A percentile compares a stretch with the other conserved stretches of the same genome.
Conservation (phyloP, 2,329 filamentous ascomycete genomes). For the Alternaria sp. region DNA sequence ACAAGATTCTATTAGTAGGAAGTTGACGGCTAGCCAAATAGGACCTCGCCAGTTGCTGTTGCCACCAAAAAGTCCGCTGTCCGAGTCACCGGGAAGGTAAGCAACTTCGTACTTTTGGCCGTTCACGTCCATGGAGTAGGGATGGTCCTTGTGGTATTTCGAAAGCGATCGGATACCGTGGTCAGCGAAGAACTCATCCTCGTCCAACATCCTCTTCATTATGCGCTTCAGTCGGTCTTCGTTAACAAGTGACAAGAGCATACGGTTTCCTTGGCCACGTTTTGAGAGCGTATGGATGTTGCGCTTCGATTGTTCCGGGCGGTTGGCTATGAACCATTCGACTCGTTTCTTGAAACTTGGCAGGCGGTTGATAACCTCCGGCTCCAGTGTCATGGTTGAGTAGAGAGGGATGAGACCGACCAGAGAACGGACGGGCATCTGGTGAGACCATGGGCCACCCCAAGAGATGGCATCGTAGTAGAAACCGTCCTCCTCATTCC, state of each 20-base stretch:
- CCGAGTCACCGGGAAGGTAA: conserved; percentile 95
- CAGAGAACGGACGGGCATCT: conserved; percentile 89
- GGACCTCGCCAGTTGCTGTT: conserved; percentile 98
- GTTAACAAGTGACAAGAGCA: conserved; percentile 89
- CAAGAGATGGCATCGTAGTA: conserved; percentile 99
- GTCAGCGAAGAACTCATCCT: conserved; percentile 89
- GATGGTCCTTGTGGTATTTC: conserved; percentile 88
- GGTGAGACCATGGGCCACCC: conserved; percentile 91
- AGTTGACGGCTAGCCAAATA: conserved; percentile 96
- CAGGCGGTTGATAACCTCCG: conserved; percentile 89
- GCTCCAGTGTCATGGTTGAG: conserved; percentile 89
- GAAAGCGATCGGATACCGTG: conserved; percentile 93
- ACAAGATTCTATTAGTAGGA: conserved; percentile 91
- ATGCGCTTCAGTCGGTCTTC: conserved; percentile 92
- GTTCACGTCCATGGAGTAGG: conserved; percentile 95
- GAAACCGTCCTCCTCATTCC: conserved; percentile 97
- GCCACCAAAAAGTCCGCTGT: conserved; percentile 92
- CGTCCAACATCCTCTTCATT: conserved; percentile 88
- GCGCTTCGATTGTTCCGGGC: conserved; percentile 84
- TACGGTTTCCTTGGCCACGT: conserved; percentile 87
- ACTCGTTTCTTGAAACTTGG: conserved; percentile 92
- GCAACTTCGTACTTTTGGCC: conserved; percentile 86
- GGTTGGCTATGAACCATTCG: conserved; percentile 93
- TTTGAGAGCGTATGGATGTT: conserved; percentile 95
- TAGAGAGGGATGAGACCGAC: conserved; percentile 95